These are phyloP conservation scores for Ogataea methylovora DNA, from an alignment of 805 yeast genomes.

Conservation along the genomic window DNA sequence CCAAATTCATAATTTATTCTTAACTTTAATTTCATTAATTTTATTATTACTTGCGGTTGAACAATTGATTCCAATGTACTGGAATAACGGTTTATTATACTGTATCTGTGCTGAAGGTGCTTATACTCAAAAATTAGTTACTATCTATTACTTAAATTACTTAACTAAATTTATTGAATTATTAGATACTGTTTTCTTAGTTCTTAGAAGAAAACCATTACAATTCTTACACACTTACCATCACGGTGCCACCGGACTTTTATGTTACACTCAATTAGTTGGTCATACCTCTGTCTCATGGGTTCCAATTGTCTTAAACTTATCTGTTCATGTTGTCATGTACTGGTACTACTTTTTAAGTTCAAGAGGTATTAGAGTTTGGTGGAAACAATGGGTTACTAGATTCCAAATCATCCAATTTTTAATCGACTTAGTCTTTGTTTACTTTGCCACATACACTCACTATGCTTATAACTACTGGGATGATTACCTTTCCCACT, in stretches of 20 bases:
- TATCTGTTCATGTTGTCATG: conserved; percentile 93
- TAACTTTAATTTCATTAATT: conserved; percentile 61
- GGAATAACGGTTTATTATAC: conserved; percentile 68
- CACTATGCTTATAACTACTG: conserved; percentile 72
- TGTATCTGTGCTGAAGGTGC: conserved; percentile 74
- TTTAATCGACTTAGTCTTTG: conserved; percentile 79
- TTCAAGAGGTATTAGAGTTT: conserved; percentile 88
- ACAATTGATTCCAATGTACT: conserved; percentile 76
- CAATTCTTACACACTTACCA: conserved; percentile 94
- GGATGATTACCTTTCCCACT: conserved; percentile 56
- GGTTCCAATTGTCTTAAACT: conserved; percentile 87
- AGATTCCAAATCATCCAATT: conserved; percentile 93
- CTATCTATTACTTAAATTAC: conserved; percentile 85
- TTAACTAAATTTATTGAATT: conserved; percentile 85
- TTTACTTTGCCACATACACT: conserved; percentile 90
- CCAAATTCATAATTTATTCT: conserved; percentile 76
- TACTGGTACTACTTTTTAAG: conserved; percentile 95
- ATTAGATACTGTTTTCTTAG: conserved; percentile 85
- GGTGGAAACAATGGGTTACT: conserved; percentile 99
- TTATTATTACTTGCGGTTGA: conserved; percentile 69
- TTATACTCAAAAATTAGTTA: conserved; percentile 78
- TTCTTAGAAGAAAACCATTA: conserved; percentile 83
- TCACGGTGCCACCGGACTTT: conserved; percentile 95
- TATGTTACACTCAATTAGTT: conserved; percentile 87
- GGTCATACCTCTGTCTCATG: conserved; percentile 90